Conservation (phyloP, 495 filamentous ascomycete species). For the Tirmania nivea region DNA sequence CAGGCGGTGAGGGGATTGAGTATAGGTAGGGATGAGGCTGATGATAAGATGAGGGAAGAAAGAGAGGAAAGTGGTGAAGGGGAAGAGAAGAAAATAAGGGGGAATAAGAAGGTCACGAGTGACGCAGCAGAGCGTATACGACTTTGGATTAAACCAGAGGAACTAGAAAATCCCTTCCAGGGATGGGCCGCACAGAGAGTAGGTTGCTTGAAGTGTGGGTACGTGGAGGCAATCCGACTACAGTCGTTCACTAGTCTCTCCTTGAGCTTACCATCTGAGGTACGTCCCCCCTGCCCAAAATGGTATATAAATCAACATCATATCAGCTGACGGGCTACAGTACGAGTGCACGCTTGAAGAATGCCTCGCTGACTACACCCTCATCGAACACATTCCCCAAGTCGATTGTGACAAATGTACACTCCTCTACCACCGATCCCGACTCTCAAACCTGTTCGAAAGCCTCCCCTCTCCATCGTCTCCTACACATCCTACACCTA, state of each 20-base stretch:
- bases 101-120: conserved; percentile 1
- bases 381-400: conserved; percentile 60
- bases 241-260: conserved; percentile 91
- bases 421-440: conserved; percentile 29
- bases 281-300: background rate
- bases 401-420: conserved; percentile 90
- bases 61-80: conserved; percentile 20
- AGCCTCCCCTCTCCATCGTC: conserved; percentile 17
- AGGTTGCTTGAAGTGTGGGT: conserved; percentile 66
- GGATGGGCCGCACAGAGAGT: conserved; percentile 78
- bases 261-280: conserved; percentile 34
- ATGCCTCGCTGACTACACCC: conserved; percentile 66
- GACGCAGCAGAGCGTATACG: conserved; percentile 3
- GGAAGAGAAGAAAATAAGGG: conserved; percentile 23
- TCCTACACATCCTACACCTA: conserved; percentile 5
- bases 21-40: conserved; percentile 1
- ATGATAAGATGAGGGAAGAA: conserved; percentile 3
- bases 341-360: conserved; percentile 31
- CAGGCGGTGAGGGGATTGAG: conserved; percentile 11
- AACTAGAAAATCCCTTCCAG: conserved; percentile 43
- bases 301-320: background rate
- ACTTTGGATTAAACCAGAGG: conserved; percentile 7
- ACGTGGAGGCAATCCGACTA: conserved; percentile 64
- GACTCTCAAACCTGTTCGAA: conserved; percentile 16
- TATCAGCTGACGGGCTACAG: conserved; percentile 18